These are phyloP conservation scores for Lunasporangiospora selenospora DNA, from an alignment of 192 early-diverging fungal species.

Conservation along the genomic window DNA sequence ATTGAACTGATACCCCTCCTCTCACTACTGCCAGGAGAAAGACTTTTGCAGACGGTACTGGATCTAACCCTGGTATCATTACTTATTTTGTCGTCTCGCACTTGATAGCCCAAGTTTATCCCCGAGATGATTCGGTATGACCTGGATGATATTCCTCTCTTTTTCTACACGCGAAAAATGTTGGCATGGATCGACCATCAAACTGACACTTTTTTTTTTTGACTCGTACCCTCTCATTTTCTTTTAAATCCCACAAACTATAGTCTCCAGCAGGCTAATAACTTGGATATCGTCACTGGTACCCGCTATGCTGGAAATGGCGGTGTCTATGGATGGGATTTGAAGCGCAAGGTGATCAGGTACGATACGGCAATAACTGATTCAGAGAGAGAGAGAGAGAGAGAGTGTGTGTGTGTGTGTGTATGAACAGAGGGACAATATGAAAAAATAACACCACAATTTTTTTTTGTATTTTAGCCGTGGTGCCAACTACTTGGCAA, in stretches of 20 bases:
- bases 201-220: background rate
- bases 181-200: background rate
- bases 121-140: conserved; percentile 87
- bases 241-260: background rate
- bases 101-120: conserved; percentile 90
- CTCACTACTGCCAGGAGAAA: too few species aligned
- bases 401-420: too few species aligned
- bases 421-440: too few species aligned
- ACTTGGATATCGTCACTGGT: conserved; percentile 95
- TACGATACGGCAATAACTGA: too few species aligned
- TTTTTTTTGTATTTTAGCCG: conserved; percentile 60
- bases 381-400: too few species aligned
- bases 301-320: conserved; percentile 89
- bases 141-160: background rate
- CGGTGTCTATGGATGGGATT: conserved; percentile 98
- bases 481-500: conserved; percentile 96
- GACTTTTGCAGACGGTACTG: too few species aligned
- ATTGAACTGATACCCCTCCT: too few species aligned
- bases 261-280: conserved; percentile 78
- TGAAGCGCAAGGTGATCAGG: conserved; percentile 94
- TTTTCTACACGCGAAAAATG: too few species aligned
- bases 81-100: background rate
- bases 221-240: background rate
- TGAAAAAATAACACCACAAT: too few species aligned
- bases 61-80: too few species aligned